Evolutionary conservation across 2,329 filamentous ascomycete genomes (phyloP).

Genomic region (Fusarium cyanostomum): DNA sequence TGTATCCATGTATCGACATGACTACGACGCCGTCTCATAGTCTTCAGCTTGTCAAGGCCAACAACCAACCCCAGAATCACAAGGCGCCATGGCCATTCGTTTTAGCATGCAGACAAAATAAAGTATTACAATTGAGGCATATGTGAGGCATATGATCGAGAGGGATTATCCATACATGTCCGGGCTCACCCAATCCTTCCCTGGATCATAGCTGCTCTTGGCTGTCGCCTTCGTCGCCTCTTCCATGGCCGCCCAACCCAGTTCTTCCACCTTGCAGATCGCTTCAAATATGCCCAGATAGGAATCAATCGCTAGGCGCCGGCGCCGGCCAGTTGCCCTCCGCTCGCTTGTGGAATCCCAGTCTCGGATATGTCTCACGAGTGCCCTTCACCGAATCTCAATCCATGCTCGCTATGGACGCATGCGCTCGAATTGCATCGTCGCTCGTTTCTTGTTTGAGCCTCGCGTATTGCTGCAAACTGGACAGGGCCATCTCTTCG

Average conservation of each 20-base stretch:
- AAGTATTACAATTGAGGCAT: conserved; percentile 43
- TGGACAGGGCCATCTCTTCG: conserved; percentile 1
- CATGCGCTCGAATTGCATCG: conserved; percentile 25
- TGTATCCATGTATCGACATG: too few relatives aligned
- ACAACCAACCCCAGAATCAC: neutral
- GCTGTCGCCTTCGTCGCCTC: conserved; percentile 1
- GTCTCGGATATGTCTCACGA: conserved; percentile 19
- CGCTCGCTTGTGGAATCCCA: conserved; percentile 15
- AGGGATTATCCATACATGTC: conserved; percentile 37
- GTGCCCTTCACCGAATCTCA: conserved; percentile 21
- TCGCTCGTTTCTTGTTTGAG: conserved; percentile 24
- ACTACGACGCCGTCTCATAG: too few relatives aligned
- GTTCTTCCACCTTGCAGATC: conserved; percentile 14
- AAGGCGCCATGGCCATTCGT: neutral
- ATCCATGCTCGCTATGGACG: conserved; percentile 32
- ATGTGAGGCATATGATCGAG: too few relatives aligned
- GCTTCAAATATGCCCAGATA: conserved; percentile 17
- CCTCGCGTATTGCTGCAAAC: conserved; percentile 18
- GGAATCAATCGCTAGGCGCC: conserved; percentile 24
- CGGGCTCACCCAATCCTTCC: conserved; percentile 13
- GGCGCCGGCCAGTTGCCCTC: conserved; percentile 15
- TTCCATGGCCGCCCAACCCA: conserved; percentile 5
- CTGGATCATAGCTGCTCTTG: conserved; percentile 7
- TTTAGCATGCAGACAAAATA: conserved; percentile 34
- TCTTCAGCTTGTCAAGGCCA: too few relatives aligned